Percentiles rank a stretch among this genome's conserved stretches.
Conservation (phyloP, 2,329 filamentous ascomycete species). For the Cryoendolithus antarcticus region DNA sequence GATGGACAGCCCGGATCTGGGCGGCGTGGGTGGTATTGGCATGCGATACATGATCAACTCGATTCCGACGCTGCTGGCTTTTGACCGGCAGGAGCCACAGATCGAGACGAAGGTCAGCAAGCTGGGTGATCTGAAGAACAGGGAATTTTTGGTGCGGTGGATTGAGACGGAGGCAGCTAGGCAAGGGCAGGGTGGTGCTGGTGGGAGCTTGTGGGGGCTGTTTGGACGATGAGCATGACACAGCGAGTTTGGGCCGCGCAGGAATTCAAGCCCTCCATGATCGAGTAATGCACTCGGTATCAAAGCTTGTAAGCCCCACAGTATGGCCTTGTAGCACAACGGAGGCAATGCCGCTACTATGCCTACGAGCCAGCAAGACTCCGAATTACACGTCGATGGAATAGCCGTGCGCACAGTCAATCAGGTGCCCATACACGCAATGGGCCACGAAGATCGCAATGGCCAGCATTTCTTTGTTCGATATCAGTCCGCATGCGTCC, state of each 20-base stretch:
- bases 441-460: too few species aligned
- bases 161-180: constrained; percentile 35
- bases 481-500: too few species aligned
- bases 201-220: constrained; percentile 27
- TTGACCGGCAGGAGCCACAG: constrained; percentile 38
- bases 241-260: background rate
- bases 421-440: too few species aligned
- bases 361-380: too few species aligned
- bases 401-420: too few species aligned
- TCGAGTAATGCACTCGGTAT: too few species aligned
- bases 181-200: constrained; percentile 34
- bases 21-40: constrained; percentile 23
- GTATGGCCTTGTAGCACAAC: too few species aligned
- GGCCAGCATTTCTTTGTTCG: too few species aligned
- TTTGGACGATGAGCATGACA: constrained; percentile 17
- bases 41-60: constrained; percentile 33
- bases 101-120: constrained; percentile 32
- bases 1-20: constrained; percentile 33
- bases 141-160: constrained; percentile 34
- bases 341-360: too few species aligned
- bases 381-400: too few species aligned
- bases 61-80: constrained; percentile 38
- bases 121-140: constrained; percentile 34
- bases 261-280: too few species aligned
- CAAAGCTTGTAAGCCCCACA: too few species aligned